Conservation (phyloP, 2,329 filamentous ascomycete genomes). For the Dryadomyces sulphureus region DNA sequence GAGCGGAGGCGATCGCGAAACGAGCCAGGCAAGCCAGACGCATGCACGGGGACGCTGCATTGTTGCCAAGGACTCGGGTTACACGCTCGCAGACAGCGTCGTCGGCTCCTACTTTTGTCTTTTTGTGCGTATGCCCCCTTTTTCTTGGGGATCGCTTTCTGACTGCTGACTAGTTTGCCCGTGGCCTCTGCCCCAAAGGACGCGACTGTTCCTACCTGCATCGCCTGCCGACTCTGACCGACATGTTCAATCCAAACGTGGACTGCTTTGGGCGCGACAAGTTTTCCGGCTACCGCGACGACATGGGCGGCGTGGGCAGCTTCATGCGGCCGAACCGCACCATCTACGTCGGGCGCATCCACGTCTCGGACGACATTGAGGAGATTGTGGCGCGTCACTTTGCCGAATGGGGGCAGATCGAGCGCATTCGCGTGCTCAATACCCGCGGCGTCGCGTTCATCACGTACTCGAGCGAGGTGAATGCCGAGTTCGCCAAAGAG, state of each 20-base stretch:
- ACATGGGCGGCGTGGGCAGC: constrained; percentile 92
- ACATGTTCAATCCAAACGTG: constrained; percentile 84
- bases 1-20: constrained; percentile 87
- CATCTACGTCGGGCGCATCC: constrained; percentile 83
- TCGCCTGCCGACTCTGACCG: constrained; percentile 69
- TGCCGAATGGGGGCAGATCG: constrained; percentile 89
- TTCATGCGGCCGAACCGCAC: constrained; percentile 93
- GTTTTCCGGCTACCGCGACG: constrained; percentile 82
- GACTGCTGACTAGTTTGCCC: constrained; percentile 48
- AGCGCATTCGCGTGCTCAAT: constrained; percentile 77
- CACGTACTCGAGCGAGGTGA: constrained; percentile 83
- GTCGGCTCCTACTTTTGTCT: constrained; percentile 82
- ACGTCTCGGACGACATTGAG: constrained; percentile 93
- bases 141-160: background rate
- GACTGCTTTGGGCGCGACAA: constrained; percentile 95
- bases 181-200: constrained; percentile 63
- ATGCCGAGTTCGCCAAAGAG: constrained; percentile 82
- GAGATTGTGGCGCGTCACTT: constrained; percentile 92
- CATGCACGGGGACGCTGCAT: constrained; percentile 78
- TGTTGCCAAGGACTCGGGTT: constrained; percentile 63
- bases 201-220: constrained; percentile 92
- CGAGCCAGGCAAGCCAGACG: constrained; percentile 73
- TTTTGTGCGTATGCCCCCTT: constrained; percentile 39
- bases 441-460: constrained; percentile 85
- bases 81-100: constrained; percentile 62